Percentiles rank a stretch among this genome's conserved stretches.
phyloP scores from a whole-genome alignment of 345 rosid species.

The Aurinia saxatilis region DNA sequence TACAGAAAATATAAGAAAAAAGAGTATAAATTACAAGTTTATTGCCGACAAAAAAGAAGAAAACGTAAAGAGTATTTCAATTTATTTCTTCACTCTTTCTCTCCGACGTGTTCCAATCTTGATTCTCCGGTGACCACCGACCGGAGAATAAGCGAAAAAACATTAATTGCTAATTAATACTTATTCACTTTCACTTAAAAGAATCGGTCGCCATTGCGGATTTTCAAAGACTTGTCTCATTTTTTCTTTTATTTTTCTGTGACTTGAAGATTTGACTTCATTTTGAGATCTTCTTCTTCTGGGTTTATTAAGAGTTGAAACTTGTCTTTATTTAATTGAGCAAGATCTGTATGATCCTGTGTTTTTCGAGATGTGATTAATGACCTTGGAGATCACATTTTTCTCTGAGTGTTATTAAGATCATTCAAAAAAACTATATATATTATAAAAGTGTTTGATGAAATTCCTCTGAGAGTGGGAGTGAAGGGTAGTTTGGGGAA shows the following conservation, averaged over 20 bases:
- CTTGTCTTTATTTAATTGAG: not conserved
- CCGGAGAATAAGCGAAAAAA: not conserved
- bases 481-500: not conserved
- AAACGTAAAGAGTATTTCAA: constrained; percentile 11
- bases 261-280: constrained; percentile 11
- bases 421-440: no score
- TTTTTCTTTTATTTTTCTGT: not conserved
- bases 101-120: constrained; percentile 20
- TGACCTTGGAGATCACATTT: constrained; percentile 15
- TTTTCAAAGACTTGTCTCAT: constrained; percentile 11
- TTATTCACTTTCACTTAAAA: not conserved
- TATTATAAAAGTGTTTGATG: constrained; percentile 16
- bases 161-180: not conserved
- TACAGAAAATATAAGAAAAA: not conserved
- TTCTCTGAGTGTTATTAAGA: not conserved
- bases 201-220: constrained; percentile 19
- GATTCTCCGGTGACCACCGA: constrained; percentile 8
- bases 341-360: constrained; percentile 15
- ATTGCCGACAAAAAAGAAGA: constrained; percentile 17
- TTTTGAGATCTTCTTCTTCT: not conserved
- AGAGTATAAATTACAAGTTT: constrained; percentile 8
- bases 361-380: no score
- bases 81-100: not conserved
- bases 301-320: constrained; percentile 18
- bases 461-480: constrained; percentile 20